Base-by-base conservation (phyloP, 2,329 filamentous ascomycete genomes). In the Fusarium aywerte region DNA sequence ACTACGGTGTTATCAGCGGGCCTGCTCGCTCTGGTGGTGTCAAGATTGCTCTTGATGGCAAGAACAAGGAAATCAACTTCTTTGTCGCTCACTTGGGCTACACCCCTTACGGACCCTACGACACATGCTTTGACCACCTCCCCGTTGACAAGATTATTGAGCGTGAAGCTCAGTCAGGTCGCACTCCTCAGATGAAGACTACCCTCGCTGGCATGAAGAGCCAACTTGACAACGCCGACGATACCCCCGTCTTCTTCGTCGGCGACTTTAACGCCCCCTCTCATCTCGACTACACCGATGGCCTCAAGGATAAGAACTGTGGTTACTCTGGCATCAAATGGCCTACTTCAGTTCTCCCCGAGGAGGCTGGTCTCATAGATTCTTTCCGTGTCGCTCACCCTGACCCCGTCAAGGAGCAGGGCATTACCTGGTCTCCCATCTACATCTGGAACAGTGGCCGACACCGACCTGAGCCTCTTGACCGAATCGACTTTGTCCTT, bases 211-310 rank as follows among this genome's bases (percentile, higher is more conserved):
- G 67, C 5, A 81, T 81, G 75, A 50, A 72, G 33, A 56, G 51
- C 7, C 71, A 77, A 5, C 62, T 81, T 1, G 64, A 60, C 8
- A 61, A 76, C 23, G 68, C 77, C 0, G 73, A 78, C 23, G 67
- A 72, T 0, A 61, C 75, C 1, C 79, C 80, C 5, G 76, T 81
- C 1, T 58, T 82, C 29, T 53, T 82, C 2, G 70, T 77, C 1
- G 80, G 80, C 20, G 80, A 82, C 66, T 79, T 81, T 59, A 82
- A 81, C 63, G 79, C 80, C 1, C 80, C 80, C 0, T 82, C 80
- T 18, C 80, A 82, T 43, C 73, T 81, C 3, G 80, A 82, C 72
- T 82, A 76, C 71, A 77, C 74, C 5, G 75, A 79, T 7, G 73
- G 67, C 7, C 67, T 74, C 3, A 69, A 70, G 27, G 65, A 75